Conservation (phyloP, 768 basidiomycete genomes). For the Leccinum longicurvipes region DNA sequence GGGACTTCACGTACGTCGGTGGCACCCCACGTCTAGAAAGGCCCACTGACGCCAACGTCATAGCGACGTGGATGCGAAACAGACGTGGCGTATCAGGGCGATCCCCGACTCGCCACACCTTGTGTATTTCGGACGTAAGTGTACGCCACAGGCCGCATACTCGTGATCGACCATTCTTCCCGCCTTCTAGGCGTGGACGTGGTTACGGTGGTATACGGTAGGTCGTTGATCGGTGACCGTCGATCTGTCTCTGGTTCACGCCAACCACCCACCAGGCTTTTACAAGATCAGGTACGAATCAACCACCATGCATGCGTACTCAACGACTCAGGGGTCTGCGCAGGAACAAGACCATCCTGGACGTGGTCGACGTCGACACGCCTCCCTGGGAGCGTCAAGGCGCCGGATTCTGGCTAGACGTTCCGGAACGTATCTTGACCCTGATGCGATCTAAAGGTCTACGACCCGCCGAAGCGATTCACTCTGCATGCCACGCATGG, state of each 20-base stretch:
- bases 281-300: conserved; percentile 66
- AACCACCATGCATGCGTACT: background rate
- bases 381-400: conserved; percentile 74
- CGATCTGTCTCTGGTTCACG: background rate
- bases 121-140: conserved; percentile 73
- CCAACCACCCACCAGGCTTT: conserved; percentile 49
- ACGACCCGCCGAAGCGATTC: conserved; percentile 75
- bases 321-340: background rate
- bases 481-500: conserved; percentile 81
- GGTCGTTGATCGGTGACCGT: conserved; percentile 16
- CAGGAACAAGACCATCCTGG: conserved; percentile 65
- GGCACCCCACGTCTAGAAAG: background rate
- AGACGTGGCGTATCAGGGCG: conserved; percentile 70
- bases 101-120: conserved; percentile 53
- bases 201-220: conserved; percentile 72
- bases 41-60: background rate
- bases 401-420: conserved; percentile 77
- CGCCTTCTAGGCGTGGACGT: conserved; percentile 52
- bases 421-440: conserved; percentile 51
- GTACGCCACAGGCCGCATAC: background rate
- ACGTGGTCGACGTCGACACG: conserved; percentile 73
- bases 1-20: conserved; percentile 69
- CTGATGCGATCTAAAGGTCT: conserved; percentile 54
- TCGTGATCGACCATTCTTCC: background rate
- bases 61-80: conserved; percentile 74